Percentiles rank a stretch among this genome's conserved stretches.
phyloP scores from a whole-genome alignment of 176 grass and related monocot species.

The Zea luxurians region DNA sequence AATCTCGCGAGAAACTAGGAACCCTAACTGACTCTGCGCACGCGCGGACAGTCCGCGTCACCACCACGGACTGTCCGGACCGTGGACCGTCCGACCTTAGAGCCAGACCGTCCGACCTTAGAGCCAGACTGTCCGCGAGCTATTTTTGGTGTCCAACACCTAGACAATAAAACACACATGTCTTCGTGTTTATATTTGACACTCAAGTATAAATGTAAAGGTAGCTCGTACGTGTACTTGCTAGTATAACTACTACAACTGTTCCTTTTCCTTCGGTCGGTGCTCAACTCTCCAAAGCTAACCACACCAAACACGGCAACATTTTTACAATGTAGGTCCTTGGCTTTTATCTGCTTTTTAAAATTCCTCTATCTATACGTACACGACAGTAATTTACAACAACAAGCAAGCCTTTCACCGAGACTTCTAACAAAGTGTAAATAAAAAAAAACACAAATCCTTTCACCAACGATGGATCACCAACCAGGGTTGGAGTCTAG shows the following conservation, averaged over 20 bases:
- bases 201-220: too few species aligned
- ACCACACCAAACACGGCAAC: conserved; percentile 13
- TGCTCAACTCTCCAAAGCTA: conserved; percentile 29
- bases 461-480: not conserved
- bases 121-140: too few species aligned
- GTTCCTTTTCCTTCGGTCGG: conserved; percentile 29
- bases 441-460: conserved; percentile 7
- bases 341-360: conserved; percentile 13
- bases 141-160: too few species aligned
- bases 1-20: too few species aligned
- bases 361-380: conserved; percentile 34
- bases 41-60: too few species aligned
- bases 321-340: conserved; percentile 10
- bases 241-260: not conserved
- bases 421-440: not conserved
- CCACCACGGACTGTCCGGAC: too few species aligned
- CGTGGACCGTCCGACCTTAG: too few species aligned
- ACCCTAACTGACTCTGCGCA: too few species aligned
- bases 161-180: too few species aligned
- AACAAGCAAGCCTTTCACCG: conserved; percentile 24
- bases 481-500: not conserved
- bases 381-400: conserved; percentile 53
- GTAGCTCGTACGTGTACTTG: too few species aligned
- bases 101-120: too few species aligned
- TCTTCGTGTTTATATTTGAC: too few species aligned